phyloP scores from a whole-genome alignment of 164 flowering plant genomes.

The Chimonanthus salicifolius region DNA sequence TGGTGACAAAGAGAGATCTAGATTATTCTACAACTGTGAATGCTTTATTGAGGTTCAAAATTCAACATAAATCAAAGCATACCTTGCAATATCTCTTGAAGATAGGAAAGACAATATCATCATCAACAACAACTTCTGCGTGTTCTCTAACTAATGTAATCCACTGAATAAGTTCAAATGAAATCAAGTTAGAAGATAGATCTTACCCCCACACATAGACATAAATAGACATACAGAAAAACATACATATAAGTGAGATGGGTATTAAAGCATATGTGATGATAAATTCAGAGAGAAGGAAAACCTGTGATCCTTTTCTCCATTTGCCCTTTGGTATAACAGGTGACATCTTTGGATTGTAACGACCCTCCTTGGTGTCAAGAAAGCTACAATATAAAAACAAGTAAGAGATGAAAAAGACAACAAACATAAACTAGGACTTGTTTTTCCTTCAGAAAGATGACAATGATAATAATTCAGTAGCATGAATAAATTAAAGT shows the following conservation, averaged over 20 bases:
- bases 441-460: not conserved
- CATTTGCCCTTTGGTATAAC: constrained; percentile 66
- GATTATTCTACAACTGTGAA: not conserved
- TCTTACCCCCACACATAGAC: not conserved
- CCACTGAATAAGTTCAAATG: constrained; percentile 55
- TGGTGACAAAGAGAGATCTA: not conserved
- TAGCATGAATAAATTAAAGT: not conserved
- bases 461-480: not conserved
- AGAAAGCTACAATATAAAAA: constrained; percentile 49
- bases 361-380: constrained; percentile 60
- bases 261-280: not conserved
- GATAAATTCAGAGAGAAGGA: not conserved
- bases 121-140: constrained; percentile 69
- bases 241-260: too few relatives aligned
- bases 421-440: not conserved
- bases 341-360: constrained; percentile 85
- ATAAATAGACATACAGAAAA: not conserved
- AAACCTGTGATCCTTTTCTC: constrained; percentile 99
- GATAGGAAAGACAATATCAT: constrained; percentile 54
- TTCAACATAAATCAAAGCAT: constrained; percentile 9
- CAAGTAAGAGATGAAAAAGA: constrained; percentile 2
- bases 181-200: not conserved
- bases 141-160: constrained; percentile 62
- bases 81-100: constrained; percentile 84
- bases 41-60: not conserved